Conservation (phyloP, 129 eudicot genomes). For the Silybum marianum region DNA sequence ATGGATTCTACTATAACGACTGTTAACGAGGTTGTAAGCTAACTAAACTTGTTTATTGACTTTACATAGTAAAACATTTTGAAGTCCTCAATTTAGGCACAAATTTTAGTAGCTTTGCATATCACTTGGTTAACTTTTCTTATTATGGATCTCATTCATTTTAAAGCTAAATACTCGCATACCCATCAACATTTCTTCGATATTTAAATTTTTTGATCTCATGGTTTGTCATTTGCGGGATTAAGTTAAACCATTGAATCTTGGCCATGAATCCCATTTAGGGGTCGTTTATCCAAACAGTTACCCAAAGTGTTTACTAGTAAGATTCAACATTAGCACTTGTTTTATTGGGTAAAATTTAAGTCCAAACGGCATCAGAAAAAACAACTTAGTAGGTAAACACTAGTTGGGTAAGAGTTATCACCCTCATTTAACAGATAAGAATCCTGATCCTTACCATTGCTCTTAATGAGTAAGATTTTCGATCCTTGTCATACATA, state of each 20-base stretch:
- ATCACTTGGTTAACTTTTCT: neutral
- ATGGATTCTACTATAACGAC: neutral
- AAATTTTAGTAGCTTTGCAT: neutral
- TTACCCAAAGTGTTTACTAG: too few relatives aligned
- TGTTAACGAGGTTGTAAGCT: neutral
- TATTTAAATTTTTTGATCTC: neutral
- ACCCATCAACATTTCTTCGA: neutral
- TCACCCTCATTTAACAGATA: too few relatives aligned
- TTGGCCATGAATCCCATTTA: neutral
- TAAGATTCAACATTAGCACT: too few relatives aligned
- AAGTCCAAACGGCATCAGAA: too few relatives aligned
- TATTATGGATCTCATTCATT: neutral
- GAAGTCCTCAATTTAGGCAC: neutral
- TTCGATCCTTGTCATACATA: too few relatives aligned
- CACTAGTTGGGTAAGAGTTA: too few relatives aligned
- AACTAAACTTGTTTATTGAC: neutral
- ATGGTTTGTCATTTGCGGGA: neutral
- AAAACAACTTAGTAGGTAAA: too few relatives aligned
- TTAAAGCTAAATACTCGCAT: neutral
- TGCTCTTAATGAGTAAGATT: too few relatives aligned
- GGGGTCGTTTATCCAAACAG: too few relatives aligned
- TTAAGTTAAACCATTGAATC: neutral
- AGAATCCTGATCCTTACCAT: too few relatives aligned
- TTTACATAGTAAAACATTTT: neutral
- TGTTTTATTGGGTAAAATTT: too few relatives aligned